phyloP scores from a whole-genome alignment of 75 land plant genomes.

The Adiantum capillusveneris region DNA sequence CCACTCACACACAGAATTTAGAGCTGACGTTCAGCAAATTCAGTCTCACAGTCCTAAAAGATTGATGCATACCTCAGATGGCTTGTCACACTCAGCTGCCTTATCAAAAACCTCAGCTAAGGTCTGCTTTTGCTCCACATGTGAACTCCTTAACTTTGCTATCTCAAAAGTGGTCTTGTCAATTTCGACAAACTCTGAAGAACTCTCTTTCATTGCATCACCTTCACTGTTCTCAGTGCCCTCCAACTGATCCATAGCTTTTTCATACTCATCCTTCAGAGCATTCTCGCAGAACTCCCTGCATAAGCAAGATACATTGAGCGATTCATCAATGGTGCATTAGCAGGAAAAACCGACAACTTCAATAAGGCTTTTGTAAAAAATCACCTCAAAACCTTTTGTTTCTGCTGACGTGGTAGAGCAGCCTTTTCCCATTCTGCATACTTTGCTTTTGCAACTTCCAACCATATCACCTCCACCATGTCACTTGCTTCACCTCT shows the following conservation, averaged over 20 bases:
- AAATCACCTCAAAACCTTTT: slow-evolving; percentile 62
- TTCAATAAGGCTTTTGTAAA: no score
- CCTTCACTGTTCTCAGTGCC: not conserved
- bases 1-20: no score
- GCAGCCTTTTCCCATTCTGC: slow-evolving; percentile 58
- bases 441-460: slow-evolving; percentile 76
- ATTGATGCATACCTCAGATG: slow-evolving; percentile 53
- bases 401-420: slow-evolving; percentile 35
- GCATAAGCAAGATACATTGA: not conserved
- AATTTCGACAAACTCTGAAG: not conserved
- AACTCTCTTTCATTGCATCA: not conserved
- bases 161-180: not conserved
- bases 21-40: no score
- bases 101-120: slow-evolving; percentile 52
- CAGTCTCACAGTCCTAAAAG: not conserved
- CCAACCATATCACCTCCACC: slow-evolving; percentile 90
- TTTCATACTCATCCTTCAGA: not conserved
- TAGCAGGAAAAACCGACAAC: no score
- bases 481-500: slow-evolving; percentile 61
- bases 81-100: slow-evolving; percentile 61
- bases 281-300: slow-evolving; percentile 1
- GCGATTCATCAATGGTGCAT: no score
- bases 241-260: not conserved
- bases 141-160: slow-evolving; percentile 11
- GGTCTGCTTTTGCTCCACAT: slow-evolving; percentile 22